Conservation (phyloP, 768 basidiomycete genomes). For the Mycena metata region DNA sequence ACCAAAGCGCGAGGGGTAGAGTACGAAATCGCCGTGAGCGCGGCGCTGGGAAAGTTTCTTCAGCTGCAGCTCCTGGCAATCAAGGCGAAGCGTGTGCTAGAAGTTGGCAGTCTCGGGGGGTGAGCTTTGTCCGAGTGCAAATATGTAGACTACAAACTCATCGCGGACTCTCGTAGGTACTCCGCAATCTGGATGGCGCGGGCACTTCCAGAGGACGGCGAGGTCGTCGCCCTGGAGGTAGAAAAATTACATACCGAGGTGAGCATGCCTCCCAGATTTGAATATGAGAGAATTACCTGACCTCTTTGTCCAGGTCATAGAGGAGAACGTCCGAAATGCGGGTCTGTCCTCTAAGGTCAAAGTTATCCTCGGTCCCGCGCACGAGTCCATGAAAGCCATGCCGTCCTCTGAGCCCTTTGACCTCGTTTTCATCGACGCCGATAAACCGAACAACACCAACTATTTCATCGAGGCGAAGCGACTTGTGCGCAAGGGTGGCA, state of each 20-base stretch:
- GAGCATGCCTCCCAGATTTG: constrained; percentile 1
- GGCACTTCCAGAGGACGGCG: constrained; percentile 63
- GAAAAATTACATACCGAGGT: constrained; percentile 61
- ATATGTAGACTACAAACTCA: too few species aligned
- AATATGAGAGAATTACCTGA: not conserved
- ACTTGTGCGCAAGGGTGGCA: too few species aligned
- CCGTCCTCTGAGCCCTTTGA: constrained; percentile 64
- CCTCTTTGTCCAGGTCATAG: constrained; percentile 64
- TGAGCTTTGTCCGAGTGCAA: too few species aligned
- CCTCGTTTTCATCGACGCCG: too few species aligned
- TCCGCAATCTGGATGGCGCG: constrained; percentile 58
- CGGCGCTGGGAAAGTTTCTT: constrained; percentile 62
- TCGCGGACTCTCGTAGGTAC: not conserved
- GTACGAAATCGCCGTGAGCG: constrained; percentile 51
- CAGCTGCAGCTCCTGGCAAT: constrained; percentile 57
- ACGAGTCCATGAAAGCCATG: constrained; percentile 62
- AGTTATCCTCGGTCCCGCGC: constrained; percentile 65
- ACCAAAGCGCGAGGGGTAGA: constrained; percentile 50
- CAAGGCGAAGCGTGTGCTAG: constrained; percentile 60
- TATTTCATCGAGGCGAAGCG: too few species aligned
- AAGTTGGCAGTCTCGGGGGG: constrained; percentile 70
- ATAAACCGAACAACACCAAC: too few species aligned
- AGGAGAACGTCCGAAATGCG: constrained; percentile 67
- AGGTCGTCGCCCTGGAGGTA: constrained; percentile 63
- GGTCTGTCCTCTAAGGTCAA: too few species aligned